These are phyloP conservation scores for Akanthomyces dipterigenus DNA, from an alignment of 2,329 filamentous ascomycete genomes.

Conservation along the genomic window DNA sequence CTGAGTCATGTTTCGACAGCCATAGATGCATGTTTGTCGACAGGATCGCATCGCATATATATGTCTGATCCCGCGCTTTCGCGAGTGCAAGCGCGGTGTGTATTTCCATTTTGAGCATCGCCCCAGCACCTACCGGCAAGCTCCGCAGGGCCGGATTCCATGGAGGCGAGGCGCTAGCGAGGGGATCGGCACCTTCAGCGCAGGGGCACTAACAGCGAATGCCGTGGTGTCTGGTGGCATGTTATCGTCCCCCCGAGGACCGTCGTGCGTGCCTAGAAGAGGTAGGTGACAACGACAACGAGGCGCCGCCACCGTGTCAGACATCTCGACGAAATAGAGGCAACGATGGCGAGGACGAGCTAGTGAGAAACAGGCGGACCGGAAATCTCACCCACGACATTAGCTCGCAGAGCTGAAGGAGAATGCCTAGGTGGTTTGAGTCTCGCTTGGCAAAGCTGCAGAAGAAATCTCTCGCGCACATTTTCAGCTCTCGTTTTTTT, in stretches of 20 bases:
- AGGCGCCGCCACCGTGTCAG: background rate
- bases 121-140: background rate
- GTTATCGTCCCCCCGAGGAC: background rate
- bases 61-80: too few species aligned
- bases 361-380: background rate
- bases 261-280: background rate
- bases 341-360: background rate
- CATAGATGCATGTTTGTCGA: too few species aligned
- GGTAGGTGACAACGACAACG: background rate
- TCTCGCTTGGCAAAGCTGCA: background rate
- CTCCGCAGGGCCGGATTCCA: background rate
- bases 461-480: too few species aligned
- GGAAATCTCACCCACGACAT: constrained; percentile 3
- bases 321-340: background rate
- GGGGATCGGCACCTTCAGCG: background rate
- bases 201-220: background rate
- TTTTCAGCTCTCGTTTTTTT: background rate
- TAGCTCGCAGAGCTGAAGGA: background rate
- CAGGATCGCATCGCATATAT: too few species aligned
- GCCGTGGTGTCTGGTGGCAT: background rate
- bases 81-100: background rate
- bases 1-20: too few species aligned
- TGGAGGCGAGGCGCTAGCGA: background rate
- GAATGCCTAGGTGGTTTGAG: background rate
- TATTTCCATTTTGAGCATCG: background rate